Base-by-base conservation (phyloP, 768 basidiomycete genomes). In the Dioszegia crocea region DNA sequence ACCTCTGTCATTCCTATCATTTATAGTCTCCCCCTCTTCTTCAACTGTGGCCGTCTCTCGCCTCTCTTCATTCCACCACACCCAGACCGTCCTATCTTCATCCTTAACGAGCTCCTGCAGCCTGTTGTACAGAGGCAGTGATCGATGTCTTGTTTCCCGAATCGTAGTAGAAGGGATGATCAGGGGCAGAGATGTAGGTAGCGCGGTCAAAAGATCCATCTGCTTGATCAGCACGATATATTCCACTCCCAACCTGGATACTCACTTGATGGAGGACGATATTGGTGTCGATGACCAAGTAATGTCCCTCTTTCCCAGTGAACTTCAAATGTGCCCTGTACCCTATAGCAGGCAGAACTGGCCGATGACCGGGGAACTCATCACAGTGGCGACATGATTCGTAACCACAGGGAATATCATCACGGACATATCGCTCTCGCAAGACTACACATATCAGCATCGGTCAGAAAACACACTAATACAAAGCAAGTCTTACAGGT, bases 1-100 rank as follows among this genome's bases (percentile, higher is more conserved):
- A 89, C 92, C 88, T 83, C 96, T 80, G 73, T 98, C 96, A 70
- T 98, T 98, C 26, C 88, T 82, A 73, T 99, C 96, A 66, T 98
- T 98, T 0, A 91, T 59, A 12, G 57, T 64, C 56, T 76, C 75
- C 31, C 59, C 63, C 9, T 85, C 62, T 60, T 87, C 84, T 16
- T 88, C 80, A 39, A 88, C 47, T 4, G 75, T 76, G 29, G 75
- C 73, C 0, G 73, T 74, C 65, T 73, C 74, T 57, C 74, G 50
- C 21, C 72, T 43, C 71, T 91, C 91, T 61, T 90, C 91, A 60
- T 79, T 79, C 77, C 77, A 79, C 66, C 76, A 79, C 2, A 79
- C 70, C 76, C 76, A 79, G 9, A 78, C 70, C n/a, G 60, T 60
- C 40, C 77, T 57, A 16, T 78, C 74, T 57, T 97, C 94, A 64